Base-by-base conservation (phyloP, 495 filamentous ascomycete genomes). In the Xylaria flabelliformis region DNA sequence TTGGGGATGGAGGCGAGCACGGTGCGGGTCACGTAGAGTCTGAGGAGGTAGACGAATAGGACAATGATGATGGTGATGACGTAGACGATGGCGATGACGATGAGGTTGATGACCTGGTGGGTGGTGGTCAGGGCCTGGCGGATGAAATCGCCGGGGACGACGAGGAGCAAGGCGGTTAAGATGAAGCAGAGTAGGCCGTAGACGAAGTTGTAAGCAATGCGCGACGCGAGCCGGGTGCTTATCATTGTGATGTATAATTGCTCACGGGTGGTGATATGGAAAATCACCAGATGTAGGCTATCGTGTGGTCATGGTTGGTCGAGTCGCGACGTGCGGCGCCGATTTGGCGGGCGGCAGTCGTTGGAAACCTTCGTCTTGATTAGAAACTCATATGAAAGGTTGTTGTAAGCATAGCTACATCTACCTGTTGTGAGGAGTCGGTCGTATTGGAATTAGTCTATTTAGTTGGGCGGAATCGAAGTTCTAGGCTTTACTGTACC, bases 1-100 rank as follows among this genome's bases (percentile, higher is more conserved):
- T 94, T 94, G 1, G 97, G 97, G 63, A 99, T 98, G 3, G 87
- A 90, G 1, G 90, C 85, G 29, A 99, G 86, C 15, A 91, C 90
- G 44, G 85, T 91, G 48, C 93, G 89, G 76, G 92, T 95, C 34
- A 94, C 92, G 80, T 94, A 98, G n/a, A 98, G 88, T n/a, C 97
- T 86, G 34, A 90, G 89, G 42, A 91, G 88, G 73, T 98, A 98
- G 73, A 98, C 89, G 53, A 97, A 88, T 48, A 89, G 78, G 34
- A 92, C 86, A 64, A 95, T 76, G 29, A 93, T 55, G 48, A 92
- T 87, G 55, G 94, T 94, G 32, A 95, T 82, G 59, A 97, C 77
- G 77, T 97, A 95, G 74, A 87, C 87, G 58, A 93, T 91, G 21
- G 88, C 90, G 79, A 97, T 88, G 79, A 96, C 88, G 83, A 97